Evolutionary conservation across 805 yeast species (phyloP).

Genomic region (Debaryomyces castellii): DNA sequence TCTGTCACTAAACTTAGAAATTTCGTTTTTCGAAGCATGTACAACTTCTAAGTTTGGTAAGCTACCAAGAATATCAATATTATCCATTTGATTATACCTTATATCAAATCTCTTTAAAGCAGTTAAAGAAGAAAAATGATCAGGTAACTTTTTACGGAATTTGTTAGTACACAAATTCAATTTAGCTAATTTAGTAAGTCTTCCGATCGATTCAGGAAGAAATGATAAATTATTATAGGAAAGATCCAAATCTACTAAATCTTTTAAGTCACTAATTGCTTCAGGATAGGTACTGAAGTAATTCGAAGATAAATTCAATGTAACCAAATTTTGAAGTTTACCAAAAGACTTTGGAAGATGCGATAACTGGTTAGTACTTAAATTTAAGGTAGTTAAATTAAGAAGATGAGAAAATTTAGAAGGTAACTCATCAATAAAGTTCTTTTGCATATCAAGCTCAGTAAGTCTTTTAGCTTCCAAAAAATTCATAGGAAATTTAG

Average conservation of each 20-base stretch:
- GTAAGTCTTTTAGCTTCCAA: conserved; percentile 67
- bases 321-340: conserved; percentile 50
- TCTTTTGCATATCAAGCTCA: conserved; percentile 72
- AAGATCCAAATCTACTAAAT: conserved; percentile 67
- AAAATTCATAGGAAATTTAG: conserved; percentile 71
- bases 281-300: conserved; percentile 61
- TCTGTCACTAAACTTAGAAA: conserved; percentile 65
- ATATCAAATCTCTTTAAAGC: conserved; percentile 72
- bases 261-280: conserved; percentile 57
- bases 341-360: conserved; percentile 62
- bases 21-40: conserved; percentile 71
- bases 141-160: conserved; percentile 52
- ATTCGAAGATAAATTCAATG: conserved; percentile 80
- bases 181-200: conserved; percentile 59
- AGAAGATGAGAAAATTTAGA: conserved; percentile 51
- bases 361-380: conserved; percentile 74
- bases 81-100: conserved; percentile 62
- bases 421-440: conserved; percentile 67
- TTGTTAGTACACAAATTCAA: conserved; percentile 76
- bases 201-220: conserved; percentile 62
- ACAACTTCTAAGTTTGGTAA: conserved; percentile 68
- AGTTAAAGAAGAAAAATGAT: conserved; percentile 49
- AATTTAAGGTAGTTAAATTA: conserved; percentile 56
- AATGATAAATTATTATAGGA: conserved; percentile 71
- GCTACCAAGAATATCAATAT: conserved; percentile 54